Base-by-base conservation (phyloP, 495 filamentous ascomycete genomes). In the Chaetomium cochliodes region DNA sequence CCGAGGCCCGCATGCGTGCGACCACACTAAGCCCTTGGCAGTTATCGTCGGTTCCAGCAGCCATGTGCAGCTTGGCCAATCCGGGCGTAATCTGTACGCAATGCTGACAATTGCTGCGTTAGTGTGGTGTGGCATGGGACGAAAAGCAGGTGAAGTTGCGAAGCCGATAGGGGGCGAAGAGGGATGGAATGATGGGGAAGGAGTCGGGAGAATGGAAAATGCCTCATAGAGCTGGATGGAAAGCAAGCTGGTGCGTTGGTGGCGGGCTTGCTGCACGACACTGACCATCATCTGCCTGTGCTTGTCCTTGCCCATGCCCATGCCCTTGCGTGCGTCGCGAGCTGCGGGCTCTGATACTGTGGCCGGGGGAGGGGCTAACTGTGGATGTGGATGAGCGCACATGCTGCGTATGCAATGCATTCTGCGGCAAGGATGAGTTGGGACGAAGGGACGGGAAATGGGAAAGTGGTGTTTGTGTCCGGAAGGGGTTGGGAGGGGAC, bases 181-280 rank as follows among this genome's bases (percentile, higher is more conserved):
- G 15, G 47, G 28, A 30, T 30, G 28, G 28, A 30, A 11, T 33
- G 61, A 28, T 39, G 28, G 16, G 33, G 22, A 44, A 33, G 20
- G 30, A 25, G 52, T 28, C 16, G 55, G 44, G 28, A 30, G 28
- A 30, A 30, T 30, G 28, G 61, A 67, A 67, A 67, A 67, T 67
- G 60, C 65, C 65, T 67, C 66, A 68, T 62, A 68, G 56, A 37
- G 15, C 5, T 28, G 58, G 8, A 7, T 18, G n/a, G 23, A 16
- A 30, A 58, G 26, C 20, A 30, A 58, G 26, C 20, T 30, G 42
- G 44, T 47, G 25, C 42, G 57, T 46, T 47, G 60, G 52, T 18
- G 46, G 46, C 47, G 28, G 46, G 52, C 56, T 46, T 67, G 58
- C 60, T 63, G 60, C 65, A 67, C 60, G 60, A 63, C 60, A 63